Base-by-base conservation (phyloP, 306 rosid species). In the Lagenaria siceraria region DNA sequence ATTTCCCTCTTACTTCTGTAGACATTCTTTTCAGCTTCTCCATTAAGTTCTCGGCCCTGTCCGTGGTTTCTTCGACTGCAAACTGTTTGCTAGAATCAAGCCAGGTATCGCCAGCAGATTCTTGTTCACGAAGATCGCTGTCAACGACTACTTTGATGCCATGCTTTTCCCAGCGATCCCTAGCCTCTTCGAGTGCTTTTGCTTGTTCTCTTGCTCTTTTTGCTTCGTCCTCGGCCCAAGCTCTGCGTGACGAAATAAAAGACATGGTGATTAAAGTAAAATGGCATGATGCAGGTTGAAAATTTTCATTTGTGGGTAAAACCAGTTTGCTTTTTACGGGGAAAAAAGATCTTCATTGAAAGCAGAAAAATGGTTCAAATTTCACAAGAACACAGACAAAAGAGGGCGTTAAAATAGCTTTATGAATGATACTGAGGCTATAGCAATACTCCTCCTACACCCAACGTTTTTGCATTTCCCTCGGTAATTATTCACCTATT, bases 161-260 rank as follows among this genome's bases (percentile, higher is more conserved):
- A 1, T 85, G 93, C 78, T 83, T 92, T 90, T 89, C 99, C 99
- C 99, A 96, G 61, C 93, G 93, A 76, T 87, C 91, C 78, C 99
- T 86, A 72, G 99, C 98, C 83, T 96, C 98, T 81, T 96, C 99
- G 21, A 96, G 91, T 35, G 89, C 85, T 82, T 81, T 92, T 62
- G 93, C 98, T 64, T 96, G 97, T 82, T 89, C 98, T 82, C 92
- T 89, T 68, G 94, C 99, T 79, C 96, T 86, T 83, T 87, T 92
- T 31, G 99, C 98, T 85, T 96, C 99, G 35, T 96, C 98, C 87
- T 96, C 99, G 0, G 99, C 99, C 99, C 99, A 95, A 75, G 93
- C 77, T 89, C 99, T 96, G 88, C 46, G 52, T 63, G 40, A 22
- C 42, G 59, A 58, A 59, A 78, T 76, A 31, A 17, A 29, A 77